Evolutionary conservation across 1,284 basidiomycete species (phyloP).

Genomic region (Pisolithus thermaeus): DNA sequence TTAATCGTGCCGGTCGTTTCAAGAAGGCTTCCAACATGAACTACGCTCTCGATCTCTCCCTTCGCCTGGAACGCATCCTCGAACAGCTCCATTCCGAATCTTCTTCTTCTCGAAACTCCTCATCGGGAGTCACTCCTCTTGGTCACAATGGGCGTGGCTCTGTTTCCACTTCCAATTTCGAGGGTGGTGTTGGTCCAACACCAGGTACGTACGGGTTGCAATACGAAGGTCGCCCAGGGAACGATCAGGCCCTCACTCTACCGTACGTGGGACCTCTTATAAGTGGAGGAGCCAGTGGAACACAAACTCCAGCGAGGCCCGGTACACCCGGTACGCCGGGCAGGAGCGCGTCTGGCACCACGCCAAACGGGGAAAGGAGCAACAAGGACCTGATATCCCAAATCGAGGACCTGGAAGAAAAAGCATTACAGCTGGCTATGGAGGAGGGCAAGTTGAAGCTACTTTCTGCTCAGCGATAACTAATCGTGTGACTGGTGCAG

Average conservation of each 20-base stretch:
- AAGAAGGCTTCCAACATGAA: constrained; percentile 93
- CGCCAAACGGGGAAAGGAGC: constrained; percentile 7
- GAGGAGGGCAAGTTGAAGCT: constrained; percentile 43
- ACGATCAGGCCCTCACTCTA: constrained; percentile 19
- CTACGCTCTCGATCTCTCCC: constrained; percentile 67
- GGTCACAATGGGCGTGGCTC: constrained; percentile 13
- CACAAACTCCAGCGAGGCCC: constrained; percentile 17
- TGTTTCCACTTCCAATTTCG: constrained; percentile 17
- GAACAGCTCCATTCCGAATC: constrained; percentile 29
- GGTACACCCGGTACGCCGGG: constrained; percentile 18
- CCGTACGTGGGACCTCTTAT: constrained; percentile 12
- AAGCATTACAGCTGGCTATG: constrained; percentile 59
- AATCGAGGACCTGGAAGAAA: constrained; percentile 57
- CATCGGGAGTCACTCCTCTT: not conserved
- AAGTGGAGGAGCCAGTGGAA: constrained; percentile 9
- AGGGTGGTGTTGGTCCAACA: constrained; percentile 13
- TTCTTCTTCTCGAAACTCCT: constrained; percentile 15
- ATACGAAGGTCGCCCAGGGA: constrained; percentile 24
- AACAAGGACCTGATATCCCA: constrained; percentile 27
- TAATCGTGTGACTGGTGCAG: constrained; percentile 10
- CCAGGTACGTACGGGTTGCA: constrained; percentile 25
- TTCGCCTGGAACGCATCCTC: constrained; percentile 54
- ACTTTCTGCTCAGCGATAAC: not conserved
- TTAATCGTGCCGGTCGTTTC: constrained; percentile 81
- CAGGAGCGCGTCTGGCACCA: constrained; percentile 6